Evolutionary conservation across 192 early-diverging fungal genomes (phyloP), one percentile per base, ranked within the genome.

Genomic region (Thamnidium elegans): DNA sequence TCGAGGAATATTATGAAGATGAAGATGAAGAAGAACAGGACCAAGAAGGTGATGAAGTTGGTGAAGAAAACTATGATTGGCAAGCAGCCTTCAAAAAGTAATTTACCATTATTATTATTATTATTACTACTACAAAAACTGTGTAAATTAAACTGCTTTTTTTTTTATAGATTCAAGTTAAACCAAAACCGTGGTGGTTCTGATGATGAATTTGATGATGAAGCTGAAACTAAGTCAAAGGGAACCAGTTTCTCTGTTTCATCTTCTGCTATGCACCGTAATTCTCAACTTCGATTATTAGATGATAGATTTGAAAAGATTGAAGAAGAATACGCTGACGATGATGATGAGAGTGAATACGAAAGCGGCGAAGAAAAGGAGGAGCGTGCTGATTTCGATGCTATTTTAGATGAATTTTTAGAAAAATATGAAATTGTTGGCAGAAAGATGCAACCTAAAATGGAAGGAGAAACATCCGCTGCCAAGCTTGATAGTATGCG

Each of bases 231-330:
- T 20, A 66, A 64, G 65, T 70, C 75, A 73, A 77, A 62, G 63
- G 71, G 68, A 43, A 80, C 70, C 53, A 82, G 80, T 17, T 87
- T 91, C 31, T 96, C 95, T 9, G 94, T 97, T 92, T 89, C 94
- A 1, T 94, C 94, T 15, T 94, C 94, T 6, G 87, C 89, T 46
- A 91, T 97, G 92, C 91, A 87, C 78, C 88, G 97, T 73, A 97
- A 95, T 71, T 87, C 88, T 46, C 87, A 94, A 63, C 78, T 99
- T 20, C 90, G 89, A 7, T 79, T 94, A 17, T 75, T 99, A 50
- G 97, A 99, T 82, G 94, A 96, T 65, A 89, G 88, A 65, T 99
- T 96, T 78, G 97, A 99, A 68, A 77, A 87, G 72, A 74, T 94
- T 20, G 19, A 23, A n/a, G 79, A 85, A 53, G 83, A 87, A 55